phyloP scores from a whole-genome alignment of 148 eudicot genomes.

The Persicaria tinctoria region DNA sequence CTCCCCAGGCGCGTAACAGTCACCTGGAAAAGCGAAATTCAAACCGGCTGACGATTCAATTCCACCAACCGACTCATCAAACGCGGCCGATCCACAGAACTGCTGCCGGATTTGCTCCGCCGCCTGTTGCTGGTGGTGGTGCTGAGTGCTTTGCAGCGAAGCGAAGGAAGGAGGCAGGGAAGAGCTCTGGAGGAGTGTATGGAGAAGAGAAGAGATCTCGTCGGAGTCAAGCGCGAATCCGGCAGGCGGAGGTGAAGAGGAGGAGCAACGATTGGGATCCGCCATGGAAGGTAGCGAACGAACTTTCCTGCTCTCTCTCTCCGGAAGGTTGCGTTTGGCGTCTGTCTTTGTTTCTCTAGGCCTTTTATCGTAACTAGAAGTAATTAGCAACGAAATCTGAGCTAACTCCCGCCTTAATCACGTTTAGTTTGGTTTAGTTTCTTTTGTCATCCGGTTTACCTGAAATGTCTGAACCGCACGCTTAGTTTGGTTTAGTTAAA shows the following conservation, averaged over 20 bases:
- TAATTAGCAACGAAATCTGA: not conserved
- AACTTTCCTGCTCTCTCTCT: not conserved
- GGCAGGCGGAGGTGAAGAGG: constrained; percentile 2
- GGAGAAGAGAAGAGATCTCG: constrained; percentile 53
- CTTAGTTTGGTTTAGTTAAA: not conserved
- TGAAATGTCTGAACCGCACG: not conserved
- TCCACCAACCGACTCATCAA: constrained; percentile 8
- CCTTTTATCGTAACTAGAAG: not conserved
- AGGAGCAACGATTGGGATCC: constrained; percentile 21
- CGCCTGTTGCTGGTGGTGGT: not conserved
- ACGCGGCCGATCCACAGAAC: constrained; percentile 10
- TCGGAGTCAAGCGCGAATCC: constrained; percentile 37
- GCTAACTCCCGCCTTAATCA: constrained; percentile 10
- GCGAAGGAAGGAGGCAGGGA: constrained; percentile 17
- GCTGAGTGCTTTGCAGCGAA: constrained; percentile 9
- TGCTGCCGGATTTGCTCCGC: constrained; percentile 4
- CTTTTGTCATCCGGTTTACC: not conserved
- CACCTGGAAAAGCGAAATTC: not conserved
- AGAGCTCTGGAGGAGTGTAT: constrained; percentile 46
- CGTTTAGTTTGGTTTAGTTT: not conserved
- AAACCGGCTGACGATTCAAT: not conserved
- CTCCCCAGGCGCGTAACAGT: constrained; percentile 14
- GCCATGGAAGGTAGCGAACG: constrained; percentile 7
- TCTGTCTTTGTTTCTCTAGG: not conserved
- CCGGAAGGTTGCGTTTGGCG: constrained; percentile 2